Evolutionary conservation across 23 red algal genomes (phyloP), one percentile per base, ranked within the genome.

Genomic region (Porphyridium purpureum): DNA sequence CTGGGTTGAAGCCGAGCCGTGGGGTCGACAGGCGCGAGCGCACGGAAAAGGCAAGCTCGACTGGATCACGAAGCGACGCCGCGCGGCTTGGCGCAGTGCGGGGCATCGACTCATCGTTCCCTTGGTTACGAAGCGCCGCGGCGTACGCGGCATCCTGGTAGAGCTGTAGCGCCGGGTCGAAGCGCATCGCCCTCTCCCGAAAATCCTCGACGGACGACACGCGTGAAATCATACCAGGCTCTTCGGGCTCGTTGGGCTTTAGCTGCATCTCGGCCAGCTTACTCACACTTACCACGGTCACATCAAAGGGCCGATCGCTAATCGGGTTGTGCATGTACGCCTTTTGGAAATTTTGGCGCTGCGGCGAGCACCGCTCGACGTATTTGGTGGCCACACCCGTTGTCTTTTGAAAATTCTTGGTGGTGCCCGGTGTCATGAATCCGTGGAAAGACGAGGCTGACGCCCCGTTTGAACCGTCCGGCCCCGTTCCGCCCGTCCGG

Each of bases 241-340:
- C 46, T 1, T 47, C 24, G 19, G 64, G 28, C 21, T 41, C 41
- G 55, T 69, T 64, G 24, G 29, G 44, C 4, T 56, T 51, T 27
- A 31, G 34, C 50, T 56, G 55, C 26, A 30, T 35, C 54, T 64
- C 31, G 14, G 64, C 55, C 25, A 82, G 55, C 4, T 69, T 52
- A 21, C 54, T 59, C 47, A 93, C 64, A 36, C 81, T 93, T 32
- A 93, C 69, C 24, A 93, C 84, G n/a, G 70, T 82, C 33, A 93
- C 84, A 55, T 93, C 72, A 52, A 93, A 93, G 22, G 84, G 84
- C 0, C 71, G 40, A 42, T 93, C 74, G 25, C 60, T 63, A 42
- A 93, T 63, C 5, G 65, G 34, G 14, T 64, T 67, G 67, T 93
- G 84, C 84, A 93, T 93, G 70, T 81, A 93, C 7, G 57, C 65